phyloP scores from a whole-genome alignment of 331 rosid genomes.

The Cucumis variabilis region DNA sequence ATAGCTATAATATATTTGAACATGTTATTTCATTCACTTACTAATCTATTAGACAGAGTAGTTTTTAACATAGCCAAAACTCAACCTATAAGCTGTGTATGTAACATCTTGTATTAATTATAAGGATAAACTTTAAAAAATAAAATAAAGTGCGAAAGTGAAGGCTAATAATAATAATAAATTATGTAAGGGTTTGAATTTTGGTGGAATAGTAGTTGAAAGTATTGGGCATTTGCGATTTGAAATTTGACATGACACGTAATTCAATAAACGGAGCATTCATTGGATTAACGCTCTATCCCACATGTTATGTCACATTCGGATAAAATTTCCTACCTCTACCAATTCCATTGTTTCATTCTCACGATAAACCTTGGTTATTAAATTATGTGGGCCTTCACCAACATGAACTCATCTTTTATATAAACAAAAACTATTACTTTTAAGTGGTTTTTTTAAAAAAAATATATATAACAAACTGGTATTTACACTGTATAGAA shows the following conservation, averaged over 20 bases:
- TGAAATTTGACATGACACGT: constrained; percentile 28
- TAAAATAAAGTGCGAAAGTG: neutral
- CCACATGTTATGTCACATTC: neutral
- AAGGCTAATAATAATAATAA: neutral
- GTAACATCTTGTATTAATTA: neutral
- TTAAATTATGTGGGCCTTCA: neutral
- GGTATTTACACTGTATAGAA: too few relatives aligned
- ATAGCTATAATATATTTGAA: too few relatives aligned
- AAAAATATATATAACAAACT: too few relatives aligned
- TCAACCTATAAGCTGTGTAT: neutral
- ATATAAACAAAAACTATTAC: too few relatives aligned
- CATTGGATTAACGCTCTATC: neutral
- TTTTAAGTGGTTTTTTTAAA: too few relatives aligned
- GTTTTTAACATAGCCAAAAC: neutral
- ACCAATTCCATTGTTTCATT: neutral
- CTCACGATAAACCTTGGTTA: neutral
- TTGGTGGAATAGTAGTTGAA: constrained; percentile 8
- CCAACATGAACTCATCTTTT: too few relatives aligned
- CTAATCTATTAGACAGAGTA: neutral
- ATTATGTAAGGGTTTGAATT: neutral
- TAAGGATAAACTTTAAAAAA: neutral
- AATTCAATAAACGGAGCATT: constrained; percentile 11
- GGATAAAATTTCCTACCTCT: too few relatives aligned
- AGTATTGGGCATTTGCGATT: constrained; percentile 6
- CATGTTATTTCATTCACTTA: too few relatives aligned